phyloP scores from a whole-genome alignment of 306 rosid species.

The Leucaena leucocephala region DNA sequence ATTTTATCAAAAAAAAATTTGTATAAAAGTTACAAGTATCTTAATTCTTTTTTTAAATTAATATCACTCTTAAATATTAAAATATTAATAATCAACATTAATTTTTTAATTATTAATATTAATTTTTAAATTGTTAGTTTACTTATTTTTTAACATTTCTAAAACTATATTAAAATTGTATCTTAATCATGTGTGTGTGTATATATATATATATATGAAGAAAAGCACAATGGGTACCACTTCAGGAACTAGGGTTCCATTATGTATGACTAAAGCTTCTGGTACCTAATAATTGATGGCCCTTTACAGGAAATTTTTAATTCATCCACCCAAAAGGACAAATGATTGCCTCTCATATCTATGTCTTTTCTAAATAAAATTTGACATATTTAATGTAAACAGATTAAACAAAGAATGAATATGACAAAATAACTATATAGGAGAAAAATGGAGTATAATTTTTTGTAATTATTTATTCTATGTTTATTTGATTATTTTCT shows the following conservation, averaged over 20 bases:
- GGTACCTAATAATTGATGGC: neutral
- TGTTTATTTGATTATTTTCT: neutral
- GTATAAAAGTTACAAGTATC: too few species aligned
- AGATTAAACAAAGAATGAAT: neutral
- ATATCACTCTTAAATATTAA: too few species aligned
- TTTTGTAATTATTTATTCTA: neutral
- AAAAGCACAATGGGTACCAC: neutral
- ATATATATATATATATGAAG: too few species aligned
- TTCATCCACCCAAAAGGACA: neutral
- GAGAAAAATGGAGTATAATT: neutral
- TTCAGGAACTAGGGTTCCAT: neutral
- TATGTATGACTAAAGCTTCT: neutral
- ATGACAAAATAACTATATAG: neutral
- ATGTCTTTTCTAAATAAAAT: neutral
- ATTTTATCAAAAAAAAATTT: too few species aligned
- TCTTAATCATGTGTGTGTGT: too few species aligned
- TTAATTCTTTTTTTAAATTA: too few species aligned
- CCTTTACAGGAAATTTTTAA: neutral
- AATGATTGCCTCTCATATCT: neutral
- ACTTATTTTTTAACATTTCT: too few species aligned
- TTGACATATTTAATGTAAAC: neutral
- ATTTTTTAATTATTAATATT: too few species aligned
- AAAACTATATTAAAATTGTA: too few species aligned
- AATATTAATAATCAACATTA: too few species aligned
- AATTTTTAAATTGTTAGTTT: too few species aligned